Base-by-base conservation (phyloP, 352 stramenopile genomes). In the Globisporangium spiculum region DNA sequence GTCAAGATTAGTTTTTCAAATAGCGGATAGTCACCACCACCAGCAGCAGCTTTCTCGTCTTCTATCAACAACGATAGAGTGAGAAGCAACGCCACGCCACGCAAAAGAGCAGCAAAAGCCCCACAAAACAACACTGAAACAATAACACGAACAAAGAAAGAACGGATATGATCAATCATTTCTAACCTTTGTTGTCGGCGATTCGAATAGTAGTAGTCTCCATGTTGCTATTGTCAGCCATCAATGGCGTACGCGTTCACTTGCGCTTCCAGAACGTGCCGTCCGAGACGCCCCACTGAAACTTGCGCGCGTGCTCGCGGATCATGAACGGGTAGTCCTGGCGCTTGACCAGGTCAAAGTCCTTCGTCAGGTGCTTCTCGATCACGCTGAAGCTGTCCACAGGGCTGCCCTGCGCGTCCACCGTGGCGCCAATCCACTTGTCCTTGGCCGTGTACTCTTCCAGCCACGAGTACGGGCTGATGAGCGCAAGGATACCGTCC, bases 391-490 rank as follows among this genome's bases (percentile, higher is more conserved):
- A 93, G 70, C 84, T 93, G 69, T 89, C 83, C 10, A 86, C 77
- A 12, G 74, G 73, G n/a, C 78, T 69, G 20, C 77, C 79, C 20
- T 84, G 63, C 4, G 63, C 69, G 41, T 84, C 79, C 2, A 76
- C 67, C 16, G 79, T 72, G 12, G 72, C 90, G 16, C 89, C 90
- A 66, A 97, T 91, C 90, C 90, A 97, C 62, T 96, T 86, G 41
- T 93, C 80, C 64, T 90, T 88, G n/a, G 83, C 73, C 8, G 97
- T 99, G 80, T 98, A 99, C 71, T 99, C 94, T 67, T 97, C 88
- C 59, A 99, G 77, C 97, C 97, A 99, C 61, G 92, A 98, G 79
- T 98, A 99, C 34, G 97, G 97, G 26, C 95, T 98, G 30, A 98
- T 89, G 62, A 99, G 88, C 4, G 98, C 93, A 36, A 99, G 85